Evolutionary conservation across 2,329 filamentous ascomycete species (phyloP).

Genomic region (Lachnellula arida): DNA sequence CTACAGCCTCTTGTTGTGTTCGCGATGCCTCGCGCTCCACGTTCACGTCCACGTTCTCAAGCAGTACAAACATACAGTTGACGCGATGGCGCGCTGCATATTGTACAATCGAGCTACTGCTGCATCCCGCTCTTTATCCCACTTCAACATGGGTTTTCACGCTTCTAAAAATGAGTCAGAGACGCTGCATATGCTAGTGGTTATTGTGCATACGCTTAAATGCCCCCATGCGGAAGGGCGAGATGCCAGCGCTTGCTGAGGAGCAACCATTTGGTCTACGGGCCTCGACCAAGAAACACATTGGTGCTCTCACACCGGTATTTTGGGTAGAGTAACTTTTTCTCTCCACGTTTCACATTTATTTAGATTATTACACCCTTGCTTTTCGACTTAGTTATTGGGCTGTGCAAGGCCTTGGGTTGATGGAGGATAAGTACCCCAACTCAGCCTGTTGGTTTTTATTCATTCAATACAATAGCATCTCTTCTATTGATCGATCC

Average conservation of each 20-base stretch:
- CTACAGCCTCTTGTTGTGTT: neutral
- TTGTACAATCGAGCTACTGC: constrained; percentile 5
- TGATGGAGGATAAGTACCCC: constrained; percentile 30
- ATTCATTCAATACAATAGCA: constrained; percentile 21
- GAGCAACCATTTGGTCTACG: constrained; percentile 29
- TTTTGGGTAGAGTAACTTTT: constrained; percentile 10
- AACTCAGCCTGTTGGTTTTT: constrained; percentile 26
- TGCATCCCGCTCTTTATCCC: constrained; percentile 4
- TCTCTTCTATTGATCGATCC: constrained; percentile 21
- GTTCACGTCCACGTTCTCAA: constrained; percentile 1
- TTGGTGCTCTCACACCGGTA: constrained; percentile 13
- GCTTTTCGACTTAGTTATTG: constrained; percentile 22
- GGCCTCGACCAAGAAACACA: constrained; percentile 33
- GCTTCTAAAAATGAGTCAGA: constrained; percentile 32
- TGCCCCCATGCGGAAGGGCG: constrained; percentile 9
- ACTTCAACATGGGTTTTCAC: constrained; percentile 7
- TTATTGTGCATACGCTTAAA: constrained; percentile 10
- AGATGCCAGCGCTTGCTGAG: constrained; percentile 25
- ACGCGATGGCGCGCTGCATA: constrained; percentile 14
- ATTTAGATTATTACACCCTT: constrained; percentile 20
- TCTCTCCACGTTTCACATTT: constrained; percentile 29
- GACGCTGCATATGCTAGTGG: constrained; percentile 23
- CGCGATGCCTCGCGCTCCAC: neutral
- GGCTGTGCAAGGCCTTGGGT: constrained; percentile 20
- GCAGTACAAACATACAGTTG: neutral